Percentiles rank a stretch among this genome's conserved stretches.
Evolutionary conservation across 1,284 basidiomycete genomes (phyloP).

Genomic region (Sanghuangporus baumii): DNA sequence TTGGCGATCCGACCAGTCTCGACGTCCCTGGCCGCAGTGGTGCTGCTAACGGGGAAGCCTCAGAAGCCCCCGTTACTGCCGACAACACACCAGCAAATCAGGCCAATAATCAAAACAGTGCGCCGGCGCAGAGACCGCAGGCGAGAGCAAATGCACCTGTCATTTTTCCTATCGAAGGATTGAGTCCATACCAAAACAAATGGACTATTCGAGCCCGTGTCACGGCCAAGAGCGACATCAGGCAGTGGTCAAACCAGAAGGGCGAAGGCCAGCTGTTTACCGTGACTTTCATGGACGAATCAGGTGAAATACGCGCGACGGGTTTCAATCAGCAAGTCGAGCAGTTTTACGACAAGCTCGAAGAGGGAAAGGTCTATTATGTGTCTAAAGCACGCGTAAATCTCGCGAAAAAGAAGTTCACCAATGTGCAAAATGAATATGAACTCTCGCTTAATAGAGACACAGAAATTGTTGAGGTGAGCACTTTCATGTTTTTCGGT

Average conservation of each 20-base stretch:
- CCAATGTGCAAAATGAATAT: constrained; percentile 88
- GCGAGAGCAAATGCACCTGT: constrained; percentile 26
- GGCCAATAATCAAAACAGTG: constrained; percentile 9
- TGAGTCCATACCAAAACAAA: constrained; percentile 97
- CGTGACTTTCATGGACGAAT: constrained; percentile 92
- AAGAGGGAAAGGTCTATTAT: constrained; percentile 93
- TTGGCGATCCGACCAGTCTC: constrained; percentile 60
- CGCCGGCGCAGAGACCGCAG: constrained; percentile 21
- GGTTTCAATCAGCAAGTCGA: constrained; percentile 90
- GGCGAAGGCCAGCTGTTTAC: constrained; percentile 97
- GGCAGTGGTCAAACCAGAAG: constrained; percentile 82
- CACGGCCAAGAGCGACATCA: constrained; percentile 86
- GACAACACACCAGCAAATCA: constrained; percentile 7
- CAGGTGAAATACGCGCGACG: constrained; percentile 89
- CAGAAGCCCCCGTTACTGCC: constrained; percentile 14
- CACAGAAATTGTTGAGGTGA: constrained; percentile 79
- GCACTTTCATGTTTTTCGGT: constrained; percentile 16
- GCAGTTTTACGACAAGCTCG: constrained; percentile 75
- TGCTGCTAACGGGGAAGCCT: constrained; percentile 24
- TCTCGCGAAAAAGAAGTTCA: constrained; percentile 97
- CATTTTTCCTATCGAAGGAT: constrained; percentile 86
- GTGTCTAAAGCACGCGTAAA: constrained; percentile 89
- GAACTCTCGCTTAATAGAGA: constrained; percentile 85
- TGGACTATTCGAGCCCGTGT: constrained; percentile 98
- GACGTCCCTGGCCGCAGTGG: constrained; percentile 27